Evolutionary conservation across 164 flowering plant species (phyloP).

Genomic region (Chimonanthus salicifolius): DNA sequence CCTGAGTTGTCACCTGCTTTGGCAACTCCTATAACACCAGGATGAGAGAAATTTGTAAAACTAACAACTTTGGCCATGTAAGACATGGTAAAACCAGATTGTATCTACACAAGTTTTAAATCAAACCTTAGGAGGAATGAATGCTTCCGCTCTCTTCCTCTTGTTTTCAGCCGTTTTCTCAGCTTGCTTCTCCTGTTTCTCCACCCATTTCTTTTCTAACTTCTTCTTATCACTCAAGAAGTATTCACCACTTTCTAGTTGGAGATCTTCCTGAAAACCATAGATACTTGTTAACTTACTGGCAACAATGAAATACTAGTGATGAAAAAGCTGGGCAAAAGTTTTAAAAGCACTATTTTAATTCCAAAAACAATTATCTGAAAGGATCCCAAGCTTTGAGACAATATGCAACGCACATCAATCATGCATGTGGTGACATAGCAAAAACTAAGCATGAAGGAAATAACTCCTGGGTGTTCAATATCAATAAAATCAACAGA

Average conservation of each 20-base stretch:
- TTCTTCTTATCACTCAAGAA: slow-evolving; percentile 73
- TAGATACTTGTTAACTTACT: not conserved
- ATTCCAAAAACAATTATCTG: not conserved
- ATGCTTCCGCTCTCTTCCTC: slow-evolving; percentile 72
- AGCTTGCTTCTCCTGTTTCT: slow-evolving; percentile 81
- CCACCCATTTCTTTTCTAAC: slow-evolving; percentile 74
- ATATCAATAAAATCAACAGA: too few relatives aligned
- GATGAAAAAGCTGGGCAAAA: not conserved
- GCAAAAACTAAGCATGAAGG: too few relatives aligned
- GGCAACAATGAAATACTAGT: too few relatives aligned
- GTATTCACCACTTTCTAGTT: slow-evolving; percentile 87
- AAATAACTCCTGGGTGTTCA: too few relatives aligned
- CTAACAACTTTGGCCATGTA: not conserved
- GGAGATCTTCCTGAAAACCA: slow-evolving; percentile 54
- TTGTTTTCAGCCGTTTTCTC: slow-evolving; percentile 79
- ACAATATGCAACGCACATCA: too few relatives aligned
- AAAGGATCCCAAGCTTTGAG: not conserved
- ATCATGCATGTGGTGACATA: too few relatives aligned
- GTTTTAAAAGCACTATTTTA: not conserved
- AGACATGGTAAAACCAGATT: not conserved
- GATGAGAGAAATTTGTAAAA: not conserved
- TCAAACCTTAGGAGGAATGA: slow-evolving; percentile 76
- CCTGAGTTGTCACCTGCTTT: slow-evolving; percentile 12
- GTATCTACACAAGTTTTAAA: not conserved
- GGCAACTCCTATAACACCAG: slow-evolving; percentile 43